Base-by-base conservation (phyloP, 768 basidiomycete species). In the Russula ochroleuca region DNA sequence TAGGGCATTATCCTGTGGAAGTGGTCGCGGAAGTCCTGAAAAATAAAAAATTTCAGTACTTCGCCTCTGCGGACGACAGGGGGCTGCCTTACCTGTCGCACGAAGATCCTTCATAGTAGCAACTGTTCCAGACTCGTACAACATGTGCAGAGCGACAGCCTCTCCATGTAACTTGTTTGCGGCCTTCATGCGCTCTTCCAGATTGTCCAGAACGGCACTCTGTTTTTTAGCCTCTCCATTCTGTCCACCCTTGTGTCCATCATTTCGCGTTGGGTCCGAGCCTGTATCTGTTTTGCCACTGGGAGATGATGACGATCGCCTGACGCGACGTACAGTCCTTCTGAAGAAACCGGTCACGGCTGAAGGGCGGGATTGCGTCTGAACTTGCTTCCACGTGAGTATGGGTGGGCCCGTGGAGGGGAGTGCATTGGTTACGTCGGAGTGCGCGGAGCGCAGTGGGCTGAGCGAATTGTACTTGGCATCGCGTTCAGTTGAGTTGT, bases 191-290 rank as follows among this genome's bases (percentile, higher is more conserved):
- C 28, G 28, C 28, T 28, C 28, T 10, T 28, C 54, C 5, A 55
- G 37, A 25, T 28, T 43, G n/a, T 55, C 40, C 25, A 55, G 54
- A 14, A 55, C 40, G 13, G 38, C 23, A 3, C 21, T 40, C 9
- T 40, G 54, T 25, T 41, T 1, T 43, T 15, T 37, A n/a, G 55
- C 62, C 40, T 64, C 65, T 48, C 56, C 67, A 13, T 70, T 71
- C 57, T 71, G 70, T 19, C 61, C 59, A 47, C 56, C 67, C 15
- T 70, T 71, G 54, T 71, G 70, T 19, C 61, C 59, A 47, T 70
- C 72, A 17, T 62, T 28, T 52, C 62, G 8, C 5, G 56, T 57
- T 13, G 49, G 50, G 6, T 61, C 68, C 0, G 58, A 47, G n/a
- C 40, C 50, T 17, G 33, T 41, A 25, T 65, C 62, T 2, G 41